These are phyloP conservation scores for Taxawa tesnikishii DNA, from an alignment of 2,329 filamentous ascomycete genomes.

Conservation along the genomic window DNA sequence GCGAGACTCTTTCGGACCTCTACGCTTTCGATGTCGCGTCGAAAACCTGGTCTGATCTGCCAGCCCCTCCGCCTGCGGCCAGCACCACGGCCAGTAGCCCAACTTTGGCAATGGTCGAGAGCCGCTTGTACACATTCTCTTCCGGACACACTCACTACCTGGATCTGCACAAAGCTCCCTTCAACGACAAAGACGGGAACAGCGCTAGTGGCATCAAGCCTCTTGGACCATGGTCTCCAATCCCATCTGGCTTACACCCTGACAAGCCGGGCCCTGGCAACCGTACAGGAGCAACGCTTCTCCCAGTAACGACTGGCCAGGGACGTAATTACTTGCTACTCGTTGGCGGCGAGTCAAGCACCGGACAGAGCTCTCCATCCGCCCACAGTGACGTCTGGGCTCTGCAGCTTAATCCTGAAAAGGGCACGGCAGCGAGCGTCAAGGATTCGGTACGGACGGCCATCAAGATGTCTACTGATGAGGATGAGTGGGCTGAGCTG, in stretches of 20 bases:
- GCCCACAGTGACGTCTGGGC: constrained; percentile 34
- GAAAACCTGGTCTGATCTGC: constrained; percentile 38
- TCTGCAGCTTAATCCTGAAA: constrained; percentile 37
- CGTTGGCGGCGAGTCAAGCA: constrained; percentile 30
- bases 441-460: constrained; percentile 38
- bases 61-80: constrained; percentile 24
- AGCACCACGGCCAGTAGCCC: constrained; percentile 20
- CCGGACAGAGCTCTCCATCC: constrained; percentile 4
- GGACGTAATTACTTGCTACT: constrained; percentile 41
- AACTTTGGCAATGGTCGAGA: constrained; percentile 31
- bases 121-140: constrained; percentile 23
- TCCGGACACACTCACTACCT: constrained; percentile 10
- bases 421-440: constrained; percentile 32
- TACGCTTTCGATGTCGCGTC: constrained; percentile 39
- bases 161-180: constrained; percentile 9
- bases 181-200: constrained; percentile 5
- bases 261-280: constrained; percentile 28
- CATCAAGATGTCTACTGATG: constrained; percentile 33
- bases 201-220: constrained; percentile 10
- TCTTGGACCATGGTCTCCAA: constrained; percentile 26
- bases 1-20: constrained; percentile 27
- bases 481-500: constrained; percentile 38
- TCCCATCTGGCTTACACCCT: constrained; percentile 25
- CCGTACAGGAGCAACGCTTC: constrained; percentile 30
- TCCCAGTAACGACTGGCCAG: constrained; percentile 38